Evolutionary conservation across 305 asterid genomes (phyloP).

Genomic region (Fraxinus dipetala): DNA sequence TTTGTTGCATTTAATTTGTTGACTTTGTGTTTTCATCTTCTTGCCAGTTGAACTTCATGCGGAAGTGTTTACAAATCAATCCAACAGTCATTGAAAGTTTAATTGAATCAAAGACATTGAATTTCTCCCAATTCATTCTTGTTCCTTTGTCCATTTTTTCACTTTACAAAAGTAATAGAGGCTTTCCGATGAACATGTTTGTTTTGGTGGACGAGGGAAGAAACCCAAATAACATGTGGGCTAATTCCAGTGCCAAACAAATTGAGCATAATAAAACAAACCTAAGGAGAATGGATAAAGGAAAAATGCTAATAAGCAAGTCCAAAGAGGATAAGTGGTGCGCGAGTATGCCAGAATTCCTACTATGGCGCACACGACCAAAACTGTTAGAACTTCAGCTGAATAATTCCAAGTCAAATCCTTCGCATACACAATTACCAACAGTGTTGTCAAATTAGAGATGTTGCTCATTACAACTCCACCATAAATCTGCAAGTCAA

Average conservation of each 20-base stretch:
- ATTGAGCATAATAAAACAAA: conserved; percentile 38
- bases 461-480: conserved; percentile 31
- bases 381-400: conserved; percentile 56
- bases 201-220: not conserved
- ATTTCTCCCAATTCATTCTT: not conserved
- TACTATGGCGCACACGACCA: conserved; percentile 47
- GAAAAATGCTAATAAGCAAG: conserved; percentile 43
- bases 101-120: not conserved
- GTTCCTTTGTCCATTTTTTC: not conserved
- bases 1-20: not conserved
- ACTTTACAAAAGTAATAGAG: not conserved
- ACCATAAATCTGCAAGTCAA: conserved; percentile 24
- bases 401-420: conserved; percentile 59
- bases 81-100: not conserved
- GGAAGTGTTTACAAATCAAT: not conserved
- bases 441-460: conserved; percentile 15
- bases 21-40: not conserved
- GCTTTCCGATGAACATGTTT: not conserved
- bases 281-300: conserved; percentile 52
- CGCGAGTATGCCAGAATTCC: conserved; percentile 44
- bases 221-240: not conserved
- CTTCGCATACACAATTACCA: conserved; percentile 25
- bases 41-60: not conserved
- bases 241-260: conserved; percentile 37
- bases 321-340: conserved; percentile 55